A percentile compares a stretch with the other conserved stretches of the same genome.
Conservation (phyloP, 495 filamentous ascomycete species). For the Mytilinidion resinicola region DNA sequence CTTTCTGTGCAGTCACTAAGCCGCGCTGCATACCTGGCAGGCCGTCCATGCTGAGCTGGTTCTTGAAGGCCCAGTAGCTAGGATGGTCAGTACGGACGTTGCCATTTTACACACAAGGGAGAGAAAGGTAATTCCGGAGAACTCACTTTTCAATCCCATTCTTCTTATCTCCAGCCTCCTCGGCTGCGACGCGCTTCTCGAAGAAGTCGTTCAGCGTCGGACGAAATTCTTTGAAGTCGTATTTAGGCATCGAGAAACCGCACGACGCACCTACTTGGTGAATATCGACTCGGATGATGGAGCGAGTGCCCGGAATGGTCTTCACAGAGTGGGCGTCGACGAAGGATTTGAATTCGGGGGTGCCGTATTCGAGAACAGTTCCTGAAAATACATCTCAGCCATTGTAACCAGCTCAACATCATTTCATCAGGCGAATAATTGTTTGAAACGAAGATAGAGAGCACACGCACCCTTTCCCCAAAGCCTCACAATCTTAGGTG, state of each 20-base stretch:
- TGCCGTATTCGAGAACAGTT: slow-evolving; percentile 27
- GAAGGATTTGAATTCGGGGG: slow-evolving; percentile 23
- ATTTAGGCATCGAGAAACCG: slow-evolving; percentile 49
- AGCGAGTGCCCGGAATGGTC: slow-evolving; percentile 23
- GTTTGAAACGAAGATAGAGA: background rate
- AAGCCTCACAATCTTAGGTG: slow-evolving; percentile 30
- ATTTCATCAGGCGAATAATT: too few relatives aligned
- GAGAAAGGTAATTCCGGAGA: background rate
- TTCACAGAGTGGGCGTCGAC: slow-evolving; percentile 23
- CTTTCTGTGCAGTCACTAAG: slow-evolving; percentile 35
- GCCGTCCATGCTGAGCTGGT: slow-evolving; percentile 48
- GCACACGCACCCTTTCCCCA: slow-evolving; percentile 27
- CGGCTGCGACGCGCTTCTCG: slow-evolving; percentile 40
- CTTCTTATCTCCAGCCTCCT: slow-evolving; percentile 38
- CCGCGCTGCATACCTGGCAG: slow-evolving; percentile 46
- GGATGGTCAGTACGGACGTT: background rate
- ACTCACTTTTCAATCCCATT: slow-evolving; percentile 47
- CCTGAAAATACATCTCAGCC: background rate
- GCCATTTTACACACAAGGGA: background rate
- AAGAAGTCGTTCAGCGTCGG: slow-evolving; percentile 45
- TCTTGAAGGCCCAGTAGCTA: slow-evolving; percentile 55
- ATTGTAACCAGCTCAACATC: too few relatives aligned
- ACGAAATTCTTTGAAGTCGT: slow-evolving; percentile 46
- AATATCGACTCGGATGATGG: slow-evolving; percentile 31
- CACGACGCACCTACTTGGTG: slow-evolving; percentile 37